Evolutionary conservation across 257 asterid species (phyloP).

Genomic region (Solanum chiquidenum): DNA sequence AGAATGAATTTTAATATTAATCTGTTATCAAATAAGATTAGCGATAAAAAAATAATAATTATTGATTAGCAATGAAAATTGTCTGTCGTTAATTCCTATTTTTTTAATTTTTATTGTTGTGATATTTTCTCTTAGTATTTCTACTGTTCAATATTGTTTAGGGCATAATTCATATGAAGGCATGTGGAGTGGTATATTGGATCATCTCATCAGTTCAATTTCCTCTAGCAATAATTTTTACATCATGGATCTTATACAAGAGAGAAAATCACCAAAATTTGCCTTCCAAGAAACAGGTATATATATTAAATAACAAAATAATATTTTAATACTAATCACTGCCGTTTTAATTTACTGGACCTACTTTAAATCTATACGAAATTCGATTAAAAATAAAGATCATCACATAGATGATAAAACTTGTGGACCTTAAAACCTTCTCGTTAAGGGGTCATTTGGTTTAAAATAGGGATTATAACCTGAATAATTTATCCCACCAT

Average conservation of each 20-base stretch:
- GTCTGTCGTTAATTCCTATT: not conserved
- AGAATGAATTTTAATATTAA: not conserved
- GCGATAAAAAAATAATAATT: too few species aligned
- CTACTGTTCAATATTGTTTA: slow-evolving; percentile 5
- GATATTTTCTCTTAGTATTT: not conserved
- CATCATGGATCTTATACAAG: slow-evolving; percentile 37
- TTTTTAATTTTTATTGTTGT: too few species aligned
- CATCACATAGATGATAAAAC: not conserved
- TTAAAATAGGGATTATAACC: not conserved
- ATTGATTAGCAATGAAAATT: not conserved
- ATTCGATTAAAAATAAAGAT: not conserved
- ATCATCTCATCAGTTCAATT: slow-evolving; percentile 59
- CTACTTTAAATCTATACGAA: not conserved
- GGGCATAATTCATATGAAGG: slow-evolving; percentile 53
- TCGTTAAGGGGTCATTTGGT: not conserved
- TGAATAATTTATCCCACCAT: not conserved
- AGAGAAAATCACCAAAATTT: slow-evolving; percentile 5
- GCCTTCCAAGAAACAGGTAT: slow-evolving; percentile 32
- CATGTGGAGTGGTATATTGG: slow-evolving; percentile 85
- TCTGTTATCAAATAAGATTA: not conserved
- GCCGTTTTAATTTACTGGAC: not conserved
- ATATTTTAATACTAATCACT: not conserved
- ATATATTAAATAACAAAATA: not conserved
- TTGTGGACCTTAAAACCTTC: not conserved
- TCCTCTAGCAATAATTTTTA: slow-evolving; percentile 60